Percentiles rank a stretch among this genome's conserved stretches.
These are phyloP conservation scores for Colletotrichum tamarilloi DNA, from an alignment of 2,329 filamentous ascomycete species.

Conservation along the genomic window DNA sequence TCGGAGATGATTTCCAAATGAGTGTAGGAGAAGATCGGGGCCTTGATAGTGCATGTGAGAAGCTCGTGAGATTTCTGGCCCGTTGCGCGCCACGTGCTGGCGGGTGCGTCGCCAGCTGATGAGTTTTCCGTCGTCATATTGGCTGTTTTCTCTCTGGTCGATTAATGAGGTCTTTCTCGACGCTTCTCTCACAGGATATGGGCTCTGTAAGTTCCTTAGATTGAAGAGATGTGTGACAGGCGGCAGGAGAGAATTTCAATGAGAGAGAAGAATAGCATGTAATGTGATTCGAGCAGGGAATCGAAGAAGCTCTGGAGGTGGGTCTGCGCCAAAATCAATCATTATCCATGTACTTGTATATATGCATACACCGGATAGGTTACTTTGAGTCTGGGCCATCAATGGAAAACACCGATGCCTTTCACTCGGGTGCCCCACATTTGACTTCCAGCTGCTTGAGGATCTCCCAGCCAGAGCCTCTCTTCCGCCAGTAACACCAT, in stretches of 20 bases:
- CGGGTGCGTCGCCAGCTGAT: not conserved
- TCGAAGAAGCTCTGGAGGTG: constrained; percentile 6
- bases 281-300: constrained; percentile 23
- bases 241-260: not conserved
- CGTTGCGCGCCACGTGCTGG: constrained; percentile 3
- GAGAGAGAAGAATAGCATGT: constrained; percentile 10
- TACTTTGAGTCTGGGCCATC: too few relatives aligned
- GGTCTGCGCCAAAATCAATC: not conserved
- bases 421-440: not conserved
- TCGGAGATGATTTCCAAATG: constrained; percentile 61
- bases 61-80: constrained; percentile 58
- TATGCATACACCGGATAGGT: not conserved
- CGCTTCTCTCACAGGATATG: not conserved
- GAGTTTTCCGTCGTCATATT: constrained; percentile 30
- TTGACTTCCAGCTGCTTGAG: not conserved
- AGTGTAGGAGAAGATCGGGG: constrained; percentile 66
- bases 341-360: not conserved
- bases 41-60: constrained; percentile 61
- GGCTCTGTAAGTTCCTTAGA: not conserved
- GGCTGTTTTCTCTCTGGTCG: not conserved
- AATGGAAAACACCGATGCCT: not conserved
- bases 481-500: not conserved
- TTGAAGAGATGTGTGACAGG: not conserved
- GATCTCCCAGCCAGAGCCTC: not conserved
- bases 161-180: not conserved